Base-by-base conservation (phyloP, 768 basidiomycete genomes). In the Rhizopogon salebrosus region DNA sequence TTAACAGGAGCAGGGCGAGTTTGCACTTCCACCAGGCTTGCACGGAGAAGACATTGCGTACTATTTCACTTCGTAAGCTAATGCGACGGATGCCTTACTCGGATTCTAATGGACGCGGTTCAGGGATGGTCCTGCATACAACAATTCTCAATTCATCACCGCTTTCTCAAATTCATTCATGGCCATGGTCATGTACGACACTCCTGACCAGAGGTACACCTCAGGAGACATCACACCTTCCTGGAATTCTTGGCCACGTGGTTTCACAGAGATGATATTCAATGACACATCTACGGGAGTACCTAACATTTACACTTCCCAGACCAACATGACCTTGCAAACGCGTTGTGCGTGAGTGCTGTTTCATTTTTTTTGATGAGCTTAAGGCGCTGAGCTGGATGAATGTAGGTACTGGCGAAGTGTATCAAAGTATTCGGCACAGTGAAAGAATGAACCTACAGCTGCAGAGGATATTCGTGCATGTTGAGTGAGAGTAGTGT, bases 261-360 rank as follows among this genome's bases (percentile, higher is more conserved):
- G 56, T 3, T 54, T 53, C 0, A 60, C 57, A 3, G 78, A 80
- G 60, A 77, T 81, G 73, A 48, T 79, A 6, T 81, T 79, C 59
- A 79, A 78, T 53, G 53, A 61, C 38, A 57, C 54, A 3, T 45
- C 45, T n/a, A 48, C 57, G 18, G 61, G 63, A 16, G 50, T 42
- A 22, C 64, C 75, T 3, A 61, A 68, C 38, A 63, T 79, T 2
- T 42, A 65, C 34, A n/a, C 60, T 13, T 52, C 66, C 10, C 54
- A 38, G 41, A 74, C 76, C 4, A 59, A 69, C 3, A 27, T 24
- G 10, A 63, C 56, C 0, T 39, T 78, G 16, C 49, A 72, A 34
- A 54, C 69, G 18, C 68, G 78, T 39, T 79, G 70, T 63, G 53
- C 42, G 70, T 67, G 39, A 60, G 67, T 58, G 10, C 23, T 64